phyloP scores from a whole-genome alignment of 768 basidiomycete genomes.

The Leccinum longicurvipes region DNA sequence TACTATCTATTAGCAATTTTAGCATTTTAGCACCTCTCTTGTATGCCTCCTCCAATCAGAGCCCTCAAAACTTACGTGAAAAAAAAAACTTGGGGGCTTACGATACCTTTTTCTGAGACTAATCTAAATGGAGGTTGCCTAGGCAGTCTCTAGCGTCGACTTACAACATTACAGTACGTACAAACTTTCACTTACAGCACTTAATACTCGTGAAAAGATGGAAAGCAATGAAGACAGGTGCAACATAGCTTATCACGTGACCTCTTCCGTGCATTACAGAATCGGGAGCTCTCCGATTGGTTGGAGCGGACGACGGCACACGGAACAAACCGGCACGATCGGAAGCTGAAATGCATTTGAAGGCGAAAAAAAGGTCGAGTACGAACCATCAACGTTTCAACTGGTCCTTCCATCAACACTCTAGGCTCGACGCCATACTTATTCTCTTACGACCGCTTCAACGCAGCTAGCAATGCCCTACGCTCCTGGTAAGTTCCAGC shows the following conservation, averaged over 20 bases:
- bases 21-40: not conserved
- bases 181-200: not conserved
- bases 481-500: constrained; percentile 36
- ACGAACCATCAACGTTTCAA: constrained; percentile 1
- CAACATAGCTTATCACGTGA: not conserved
- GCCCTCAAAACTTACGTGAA: no score
- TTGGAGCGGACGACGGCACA: not conserved
- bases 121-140: no score
- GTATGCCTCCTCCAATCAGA: no score
- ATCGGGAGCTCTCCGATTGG: constrained; percentile 23
- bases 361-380: constrained; percentile 7
- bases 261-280: not conserved
- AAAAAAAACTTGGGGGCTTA: no score
- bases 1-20: not conserved
- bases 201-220: no score
- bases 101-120: no score
- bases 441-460: not conserved
- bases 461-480: constrained; percentile 37
- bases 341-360: constrained; percentile 21
- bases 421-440: constrained; percentile 5
- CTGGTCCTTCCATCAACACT: not conserved
- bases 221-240: no score
- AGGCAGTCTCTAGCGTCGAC: no score
- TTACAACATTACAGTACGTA: not conserved
- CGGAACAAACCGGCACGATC: constrained; percentile 32